These are phyloP conservation scores for Psophocarpus tetragonolobus DNA, from an alignment of 306 rosid genomes.

Conservation along the genomic window DNA sequence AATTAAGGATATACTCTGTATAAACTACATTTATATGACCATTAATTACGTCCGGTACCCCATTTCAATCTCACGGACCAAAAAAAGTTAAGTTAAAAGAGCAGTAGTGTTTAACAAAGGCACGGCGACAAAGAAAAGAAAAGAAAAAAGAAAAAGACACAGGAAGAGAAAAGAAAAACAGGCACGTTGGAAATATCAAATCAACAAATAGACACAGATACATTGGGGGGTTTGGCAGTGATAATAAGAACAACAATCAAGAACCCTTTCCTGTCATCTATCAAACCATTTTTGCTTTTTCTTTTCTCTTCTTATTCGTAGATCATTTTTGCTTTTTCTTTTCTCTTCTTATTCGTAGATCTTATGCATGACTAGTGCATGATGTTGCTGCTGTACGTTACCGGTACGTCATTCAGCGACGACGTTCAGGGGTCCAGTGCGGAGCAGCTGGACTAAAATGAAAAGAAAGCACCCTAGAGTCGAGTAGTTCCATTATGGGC, in stretches of 20 bases:
- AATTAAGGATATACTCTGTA: background rate
- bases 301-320: no score
- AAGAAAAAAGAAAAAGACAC: background rate
- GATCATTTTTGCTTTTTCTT: background rate
- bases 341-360: background rate
- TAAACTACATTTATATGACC: constrained; percentile 30
- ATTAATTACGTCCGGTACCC: constrained; percentile 37
- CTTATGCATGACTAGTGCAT: constrained; percentile 32
- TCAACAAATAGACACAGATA: constrained; percentile 29
- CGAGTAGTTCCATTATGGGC: constrained; percentile 83
- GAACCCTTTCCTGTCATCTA: background rate
- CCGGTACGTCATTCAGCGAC: constrained; percentile 44
- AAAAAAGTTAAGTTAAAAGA: constrained; percentile 8
- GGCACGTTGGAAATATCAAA: constrained; percentile 41
- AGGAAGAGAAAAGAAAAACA: background rate
- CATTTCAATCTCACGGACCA: constrained; percentile 45
- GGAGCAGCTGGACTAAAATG: constrained; percentile 87
- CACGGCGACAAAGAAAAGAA: background rate
- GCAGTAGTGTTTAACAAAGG: constrained; percentile 20
- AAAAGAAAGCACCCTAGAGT: constrained; percentile 67
- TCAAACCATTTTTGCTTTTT: no score
- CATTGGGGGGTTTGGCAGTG: constrained; percentile 7
- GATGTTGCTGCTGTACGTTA: background rate
- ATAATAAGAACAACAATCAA: background rate
- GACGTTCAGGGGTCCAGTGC: constrained; percentile 79